Evolutionary conservation across 1,139 yeast species (phyloP).

Genomic region (Protomyces inundatus): DNA sequence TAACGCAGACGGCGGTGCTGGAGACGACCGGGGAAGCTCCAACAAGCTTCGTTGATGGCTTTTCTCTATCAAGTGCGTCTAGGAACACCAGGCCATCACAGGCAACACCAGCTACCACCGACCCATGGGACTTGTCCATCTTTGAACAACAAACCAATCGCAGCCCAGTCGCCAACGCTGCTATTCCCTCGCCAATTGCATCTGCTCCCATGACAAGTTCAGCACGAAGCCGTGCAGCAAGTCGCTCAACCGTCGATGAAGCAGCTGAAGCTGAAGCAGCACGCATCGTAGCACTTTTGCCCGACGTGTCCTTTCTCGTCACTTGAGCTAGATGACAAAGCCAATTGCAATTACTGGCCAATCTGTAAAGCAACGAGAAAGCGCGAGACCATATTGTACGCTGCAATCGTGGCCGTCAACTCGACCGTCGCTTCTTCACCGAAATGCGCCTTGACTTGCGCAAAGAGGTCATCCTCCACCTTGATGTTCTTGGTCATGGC

Average conservation of each 20-base stretch:
- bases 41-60: too few relatives aligned
- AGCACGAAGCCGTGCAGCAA: neutral
- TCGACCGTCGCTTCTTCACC: conserved; percentile 4
- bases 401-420: conserved; percentile 12
- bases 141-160: neutral
- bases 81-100: neutral
- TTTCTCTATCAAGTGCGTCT: too few relatives aligned
- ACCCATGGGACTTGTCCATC: conserved; percentile 15
- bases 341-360: neutral
- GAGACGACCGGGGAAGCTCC: neutral
- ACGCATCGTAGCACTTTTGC: conserved; percentile 6
- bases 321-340: too few relatives aligned
- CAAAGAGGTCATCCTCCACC: neutral
- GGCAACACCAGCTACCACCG: neutral
- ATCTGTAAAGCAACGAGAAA: conserved; percentile 14
- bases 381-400: conserved; percentile 22
- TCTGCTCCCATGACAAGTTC: neutral
- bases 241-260: neutral
- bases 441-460: neutral
- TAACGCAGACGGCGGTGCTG: neutral
- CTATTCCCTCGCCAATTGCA: neutral
- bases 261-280: neutral
- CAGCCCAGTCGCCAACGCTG: neutral
- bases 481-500: conserved; percentile 9
- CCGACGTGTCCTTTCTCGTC: neutral